Conservation (phyloP, 2,329 filamentous ascomycete species). For the Colletotrichum ledebouriae region DNA sequence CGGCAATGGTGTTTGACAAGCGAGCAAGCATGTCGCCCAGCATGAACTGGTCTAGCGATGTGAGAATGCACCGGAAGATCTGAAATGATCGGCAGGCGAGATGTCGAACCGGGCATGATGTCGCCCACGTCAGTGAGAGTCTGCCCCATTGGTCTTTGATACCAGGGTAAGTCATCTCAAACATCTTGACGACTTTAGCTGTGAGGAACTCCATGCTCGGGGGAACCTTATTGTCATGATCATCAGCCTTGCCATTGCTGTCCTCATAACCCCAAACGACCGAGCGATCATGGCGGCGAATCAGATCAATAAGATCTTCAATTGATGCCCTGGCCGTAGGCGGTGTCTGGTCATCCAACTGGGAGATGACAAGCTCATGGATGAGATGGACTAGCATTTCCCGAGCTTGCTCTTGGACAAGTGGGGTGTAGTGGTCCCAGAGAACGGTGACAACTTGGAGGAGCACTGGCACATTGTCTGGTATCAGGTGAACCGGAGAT, state of each 20-base stretch:
- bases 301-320: conserved; percentile 88
- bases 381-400: conserved; percentile 99
- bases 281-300: conserved; percentile 84
- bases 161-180: conserved; percentile 85
- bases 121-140: conserved; percentile 93
- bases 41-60: conserved; percentile 92
- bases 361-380: conserved; percentile 89
- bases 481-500: conserved; percentile 83
- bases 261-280: conserved; percentile 97
- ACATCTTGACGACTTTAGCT: conserved; percentile 84
- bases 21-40: conserved; percentile 96
- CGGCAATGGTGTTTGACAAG: conserved; percentile 95
- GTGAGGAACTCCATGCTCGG: conserved; percentile 89
- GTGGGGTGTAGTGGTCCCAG: conserved; percentile 96
- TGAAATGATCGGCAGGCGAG: conserved; percentile 97
- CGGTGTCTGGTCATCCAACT: conserved; percentile 78
- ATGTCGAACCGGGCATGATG: conserved; percentile 94
- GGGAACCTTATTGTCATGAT: conserved; percentile 84
- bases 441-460: conserved; percentile 93
- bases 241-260: conserved; percentile 82
- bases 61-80: conserved; percentile 93
- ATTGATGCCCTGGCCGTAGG: conserved; percentile 77
- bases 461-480: conserved; percentile 86
- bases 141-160: conserved; percentile 94
- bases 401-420: conserved; percentile 95